Percentiles rank a stretch among this genome's conserved stretches.
phyloP scores from a whole-genome alignment of 495 filamentous ascomycete species.

The Penicillium angulare region DNA sequence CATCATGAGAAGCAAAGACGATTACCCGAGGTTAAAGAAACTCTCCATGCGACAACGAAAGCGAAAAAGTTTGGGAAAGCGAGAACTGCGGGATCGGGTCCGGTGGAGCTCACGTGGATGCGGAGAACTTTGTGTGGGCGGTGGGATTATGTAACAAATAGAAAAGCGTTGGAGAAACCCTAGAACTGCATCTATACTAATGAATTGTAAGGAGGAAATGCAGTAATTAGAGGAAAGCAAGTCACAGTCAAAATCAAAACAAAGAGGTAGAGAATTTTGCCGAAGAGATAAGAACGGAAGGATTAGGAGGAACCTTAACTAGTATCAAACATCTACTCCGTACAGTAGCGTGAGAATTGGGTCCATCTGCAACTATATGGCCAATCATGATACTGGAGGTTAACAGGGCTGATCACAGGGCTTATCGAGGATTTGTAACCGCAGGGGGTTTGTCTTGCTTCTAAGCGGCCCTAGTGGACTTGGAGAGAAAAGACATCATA shows the following conservation, averaged over 20 bases:
- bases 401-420: not conserved
- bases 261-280: no score
- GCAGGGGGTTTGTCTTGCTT: not conserved
- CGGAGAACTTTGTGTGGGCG: slow-evolving; percentile 20
- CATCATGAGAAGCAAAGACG: slow-evolving; percentile 16
- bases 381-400: not conserved
- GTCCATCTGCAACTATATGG: slow-evolving; percentile 1
- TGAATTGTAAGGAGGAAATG: no score
- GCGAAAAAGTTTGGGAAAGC: slow-evolving; percentile 30
- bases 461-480: not conserved
- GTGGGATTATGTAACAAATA: slow-evolving; percentile 25
- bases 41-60: slow-evolving; percentile 15
- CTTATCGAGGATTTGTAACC: slow-evolving; percentile 4
- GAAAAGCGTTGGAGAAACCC: not conserved
- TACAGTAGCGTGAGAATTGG: slow-evolving; percentile 5
- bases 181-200: no score
- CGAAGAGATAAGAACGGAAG: not conserved
- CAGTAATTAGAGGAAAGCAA: no score
- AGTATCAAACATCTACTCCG: not conserved
- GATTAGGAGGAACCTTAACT: not conserved
- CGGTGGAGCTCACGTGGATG: slow-evolving; percentile 32
- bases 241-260: not conserved
- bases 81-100: slow-evolving; percentile 28
- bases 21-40: slow-evolving; percentile 23
- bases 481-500: not conserved